phyloP scores from a whole-genome alignment of 805 yeast species.

The Saturnispora diversa region DNA sequence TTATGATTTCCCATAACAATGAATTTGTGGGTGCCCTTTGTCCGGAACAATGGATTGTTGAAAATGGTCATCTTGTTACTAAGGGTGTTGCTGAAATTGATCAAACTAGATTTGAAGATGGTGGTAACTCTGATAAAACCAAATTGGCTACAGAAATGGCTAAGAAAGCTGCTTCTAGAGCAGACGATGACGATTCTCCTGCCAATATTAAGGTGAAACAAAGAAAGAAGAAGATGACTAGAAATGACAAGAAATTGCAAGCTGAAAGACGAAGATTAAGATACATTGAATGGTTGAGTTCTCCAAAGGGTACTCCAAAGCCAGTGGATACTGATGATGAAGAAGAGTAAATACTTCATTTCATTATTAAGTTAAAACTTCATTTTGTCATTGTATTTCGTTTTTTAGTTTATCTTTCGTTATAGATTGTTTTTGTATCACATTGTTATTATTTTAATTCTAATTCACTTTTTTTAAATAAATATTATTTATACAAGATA shows the following conservation, averaged over 20 bases:
- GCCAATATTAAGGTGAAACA: slow-evolving; percentile 86
- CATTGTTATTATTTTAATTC: neutral
- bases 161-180: slow-evolving; percentile 40
- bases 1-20: slow-evolving; percentile 95
- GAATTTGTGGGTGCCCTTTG: slow-evolving; percentile 96
- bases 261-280: slow-evolving; percentile 92
- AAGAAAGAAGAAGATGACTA: slow-evolving; percentile 90
- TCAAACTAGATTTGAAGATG: slow-evolving; percentile 74
- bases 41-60: slow-evolving; percentile 98
- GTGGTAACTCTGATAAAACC: slow-evolving; percentile 37
- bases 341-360: slow-evolving; percentile 29
- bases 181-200: slow-evolving; percentile 76
- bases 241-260: slow-evolving; percentile 89
- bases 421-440: slow-evolving; percentile 1
- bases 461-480: neutral
- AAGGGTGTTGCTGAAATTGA: slow-evolving; percentile 76
- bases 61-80: slow-evolving; percentile 80
- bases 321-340: slow-evolving; percentile 93
- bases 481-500: neutral
- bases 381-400: neutral
- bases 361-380: neutral
- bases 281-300: slow-evolving; percentile 86
- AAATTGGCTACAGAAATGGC: slow-evolving; percentile 40
- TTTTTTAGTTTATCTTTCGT: neutral
- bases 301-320: slow-evolving; percentile 97